Evolutionary conservation across 2,329 filamentous ascomycete species (phyloP), one percentile per base, ranked within the genome.

Genomic region (Fusarium sp.): DNA sequence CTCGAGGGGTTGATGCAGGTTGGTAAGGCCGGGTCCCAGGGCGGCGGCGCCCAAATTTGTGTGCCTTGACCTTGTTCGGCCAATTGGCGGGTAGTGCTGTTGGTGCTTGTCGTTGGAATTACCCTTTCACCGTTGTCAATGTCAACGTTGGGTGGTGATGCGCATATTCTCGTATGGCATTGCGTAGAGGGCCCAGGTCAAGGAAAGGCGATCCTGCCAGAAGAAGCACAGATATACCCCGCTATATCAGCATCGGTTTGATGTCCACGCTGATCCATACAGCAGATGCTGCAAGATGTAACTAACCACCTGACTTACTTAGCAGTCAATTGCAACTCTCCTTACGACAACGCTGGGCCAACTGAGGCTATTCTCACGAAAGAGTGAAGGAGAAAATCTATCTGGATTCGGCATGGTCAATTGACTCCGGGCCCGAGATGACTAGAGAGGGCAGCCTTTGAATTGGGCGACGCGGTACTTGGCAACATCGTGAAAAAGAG

Each of bases 1-100:
- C 65, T 74, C 62, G 62, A 74, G 57, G 71, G 63, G 24, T 72
- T 72, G 64, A 71, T 60, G 71, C 68, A 65, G 55, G 68, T 50
- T 65, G 65, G 60, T 57, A 70, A 53, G 55, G 70, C 49, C 63
- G 59, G 68, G 57, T 65, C 65, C 71, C 70, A 74, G 63, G 62
- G 65, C 62, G 62, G 62, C 65, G 62, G 62, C 47, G 52, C 41
- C 43, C 60, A 55, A 63, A 44, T 44, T 46, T 59, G 52, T 33
- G 49, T 47, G 28, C 46, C 61, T 50, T 40, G 47, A 59, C 43
- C 56, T 45, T 58, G 52, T 55, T 61, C 55, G 41, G 60, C 62
- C 55, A 65, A 55, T 58, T 57, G 50, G 68, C 62, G 49, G 48
- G 56, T 58, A 43, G 39, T 45, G 53, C 57, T 51, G 58, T 35